Evolutionary conservation across 306 rosid genomes (phyloP), one percentile per base, ranked within the genome.

Genomic region (Lathyrus tuberosus): DNA sequence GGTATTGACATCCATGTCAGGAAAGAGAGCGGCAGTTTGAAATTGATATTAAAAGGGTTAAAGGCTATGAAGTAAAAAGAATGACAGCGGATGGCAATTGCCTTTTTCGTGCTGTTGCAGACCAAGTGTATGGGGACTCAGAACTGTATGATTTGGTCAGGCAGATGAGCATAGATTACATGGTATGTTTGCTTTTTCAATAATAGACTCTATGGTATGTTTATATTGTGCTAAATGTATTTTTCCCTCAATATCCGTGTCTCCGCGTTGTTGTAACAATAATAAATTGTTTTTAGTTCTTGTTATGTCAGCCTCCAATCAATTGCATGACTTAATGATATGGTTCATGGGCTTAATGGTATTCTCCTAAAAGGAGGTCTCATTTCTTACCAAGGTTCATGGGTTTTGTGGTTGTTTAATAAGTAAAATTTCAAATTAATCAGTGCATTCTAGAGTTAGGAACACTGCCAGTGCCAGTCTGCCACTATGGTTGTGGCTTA

Each of bases 51-150:
- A 80, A 88, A 83, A 88, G 96, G 49, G 83, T 76, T 41, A 91
- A 87, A 74, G 96, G 97, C 68, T 87, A 77, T 28, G 97, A 94
- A 84, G 92, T 94, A 10, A 94, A 86, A 87, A 87, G 79, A 76
- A 94, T 94, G 99, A 64, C 82, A 84, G 89, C 67, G 83, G 99
- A 94, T 86, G 99, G 99, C 42, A 94, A 94, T 80, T 94, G 99
- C 75, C 99, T 94, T 72, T 94, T 94, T 70, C 97, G 96, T 74
- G 97, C 97, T 44, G 88, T 94, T 80, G 96, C 91, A 40, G 97
- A 94, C 79, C 99, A 88, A 78, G 99, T 94, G 66, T 94, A 94
- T 71, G 99, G 99, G 79, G 99, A 94, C 63, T 84, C 87, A 33
- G 99, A 94, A 63, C 35, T 11, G 1, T 89, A 80, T 75, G 99